Evolutionary conservation across 805 yeast genomes (phyloP), one percentile per base, ranked within the genome.

Genomic region (Candida suzukii): DNA sequence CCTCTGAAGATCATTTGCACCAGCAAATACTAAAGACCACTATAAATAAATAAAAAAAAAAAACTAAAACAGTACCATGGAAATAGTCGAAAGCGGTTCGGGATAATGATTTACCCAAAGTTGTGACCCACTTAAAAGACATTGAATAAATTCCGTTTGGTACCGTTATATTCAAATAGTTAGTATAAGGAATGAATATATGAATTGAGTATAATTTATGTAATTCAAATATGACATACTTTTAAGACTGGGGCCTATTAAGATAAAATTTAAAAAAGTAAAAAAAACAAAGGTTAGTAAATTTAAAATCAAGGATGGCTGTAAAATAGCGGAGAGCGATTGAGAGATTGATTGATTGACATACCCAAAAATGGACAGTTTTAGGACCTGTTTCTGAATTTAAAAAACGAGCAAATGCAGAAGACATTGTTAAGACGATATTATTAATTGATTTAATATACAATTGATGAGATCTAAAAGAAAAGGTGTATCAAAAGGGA

Each of bases 341-440:
- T 16, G 11, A 17, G 14, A 8, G 11, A 7, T 14, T 17, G 37
- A 34, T 10, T 6, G 24, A 17, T 8, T 21, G 20, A 67, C 76
- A 32, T 63, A 77, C 95, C 99, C 99, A 91, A 66, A 91, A 91
- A 60, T 91, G 99, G 42, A 93, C 90, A n/a, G 99, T 91, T 60
- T 68, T 80, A 32, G 99, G 99, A 26, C 99, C 99, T 17, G 99
- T 87, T 60, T 84, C 95, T 16, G 96, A 81, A 53, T 80, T 76
- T 59, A 87, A 60, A 58, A 81, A 88, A 56, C 85, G 74, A 46
- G 74, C 66, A 63, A 91, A 86, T 37, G 75, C 77, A 27, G 79
- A 64, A 16, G 81, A 61, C 67, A 63, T 63, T 22, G 20, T 44
- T n/a, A n/a, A n/a, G n/a, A n/a, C n/a, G 17, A 3, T 24, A 13